phyloP scores from a whole-genome alignment of 1,139 yeast species.

The Sugiyamaella japonica region DNA sequence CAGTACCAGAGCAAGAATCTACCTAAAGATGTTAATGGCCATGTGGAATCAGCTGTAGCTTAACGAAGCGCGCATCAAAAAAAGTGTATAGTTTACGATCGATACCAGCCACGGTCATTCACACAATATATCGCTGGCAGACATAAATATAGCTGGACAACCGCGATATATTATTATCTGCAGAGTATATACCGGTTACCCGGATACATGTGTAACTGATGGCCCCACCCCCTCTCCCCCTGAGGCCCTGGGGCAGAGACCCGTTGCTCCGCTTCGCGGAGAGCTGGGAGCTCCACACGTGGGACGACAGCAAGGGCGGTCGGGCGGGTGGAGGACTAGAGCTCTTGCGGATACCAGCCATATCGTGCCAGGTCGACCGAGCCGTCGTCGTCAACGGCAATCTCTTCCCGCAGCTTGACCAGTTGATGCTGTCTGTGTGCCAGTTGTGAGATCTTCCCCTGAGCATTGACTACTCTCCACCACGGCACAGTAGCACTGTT shows the following conservation, averaged over 20 bases:
- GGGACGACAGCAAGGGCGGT: too few relatives aligned
- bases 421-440: slow-evolving; percentile 52
- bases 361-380: slow-evolving; percentile 48
- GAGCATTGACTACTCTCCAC: slow-evolving; percentile 73
- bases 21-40: not conserved
- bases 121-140: too few relatives aligned
- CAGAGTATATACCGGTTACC: not conserved
- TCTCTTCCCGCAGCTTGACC: slow-evolving; percentile 52
- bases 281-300: too few relatives aligned
- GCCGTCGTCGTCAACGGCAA: slow-evolving; percentile 44
- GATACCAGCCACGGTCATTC: too few relatives aligned
- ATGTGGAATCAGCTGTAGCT: slow-evolving; percentile 2
- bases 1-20: not conserved
- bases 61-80: not conserved
- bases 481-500: slow-evolving; percentile 57
- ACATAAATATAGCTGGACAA: too few relatives aligned
- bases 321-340: too few relatives aligned
- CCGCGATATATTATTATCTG: too few relatives aligned
- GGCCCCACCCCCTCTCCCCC: too few relatives aligned
- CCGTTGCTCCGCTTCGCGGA: not conserved
- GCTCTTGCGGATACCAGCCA: slow-evolving; percentile 72
- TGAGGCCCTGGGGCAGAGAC: not conserved
- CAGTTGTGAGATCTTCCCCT: slow-evolving; percentile 55
- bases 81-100: too few relatives aligned
- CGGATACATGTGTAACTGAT: not conserved